phyloP scores from a whole-genome alignment of 2,329 filamentous ascomycete species.

The Thielaviopsis ethacetica region DNA sequence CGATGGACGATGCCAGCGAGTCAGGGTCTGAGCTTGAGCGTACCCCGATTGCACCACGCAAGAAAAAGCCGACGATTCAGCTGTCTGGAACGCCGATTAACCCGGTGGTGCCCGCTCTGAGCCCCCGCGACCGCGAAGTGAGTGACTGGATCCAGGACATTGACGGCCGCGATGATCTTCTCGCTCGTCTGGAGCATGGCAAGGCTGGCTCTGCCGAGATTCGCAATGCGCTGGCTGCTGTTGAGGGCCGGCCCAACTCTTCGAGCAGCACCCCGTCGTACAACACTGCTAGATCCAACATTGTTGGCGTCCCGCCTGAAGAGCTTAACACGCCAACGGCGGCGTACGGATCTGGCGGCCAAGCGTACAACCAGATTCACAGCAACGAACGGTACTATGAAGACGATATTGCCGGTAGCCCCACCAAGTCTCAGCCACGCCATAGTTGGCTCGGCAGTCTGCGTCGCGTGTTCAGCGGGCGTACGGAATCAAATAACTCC shows the following conservation, averaged over 20 bases:
- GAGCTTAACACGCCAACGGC: slow-evolving; percentile 22
- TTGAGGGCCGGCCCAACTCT: slow-evolving; percentile 19
- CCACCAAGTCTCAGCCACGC: slow-evolving; percentile 39
- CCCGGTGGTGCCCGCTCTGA: slow-evolving; percentile 14
- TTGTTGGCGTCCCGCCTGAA: slow-evolving; percentile 35
- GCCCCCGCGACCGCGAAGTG: slow-evolving; percentile 31
- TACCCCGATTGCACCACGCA: background rate
- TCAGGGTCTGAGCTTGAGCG: background rate
- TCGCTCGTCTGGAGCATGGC: slow-evolving; percentile 26
- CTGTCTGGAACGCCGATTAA: slow-evolving; percentile 10
- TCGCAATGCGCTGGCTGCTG: slow-evolving; percentile 13
- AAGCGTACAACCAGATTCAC: slow-evolving; percentile 11
- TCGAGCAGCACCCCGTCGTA: slow-evolving; percentile 28
- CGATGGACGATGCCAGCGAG: background rate
- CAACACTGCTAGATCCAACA: slow-evolving; percentile 37
- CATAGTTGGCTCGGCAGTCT: slow-evolving; percentile 55
- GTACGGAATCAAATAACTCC: slow-evolving; percentile 17
- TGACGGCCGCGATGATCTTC: slow-evolving; percentile 35
- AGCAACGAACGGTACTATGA: slow-evolving; percentile 22
- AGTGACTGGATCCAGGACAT: slow-evolving; percentile 42
- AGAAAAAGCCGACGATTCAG: background rate
- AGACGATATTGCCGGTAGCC: slow-evolving; percentile 29
- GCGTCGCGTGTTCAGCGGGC: slow-evolving; percentile 41
- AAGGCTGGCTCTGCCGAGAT: slow-evolving; percentile 9
- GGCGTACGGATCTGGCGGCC: slow-evolving; percentile 12